These are phyloP conservation scores for Arthrobotrys pseudoclavata DNA, from an alignment of 2,329 filamentous ascomycete species.

Conservation along the genomic window DNA sequence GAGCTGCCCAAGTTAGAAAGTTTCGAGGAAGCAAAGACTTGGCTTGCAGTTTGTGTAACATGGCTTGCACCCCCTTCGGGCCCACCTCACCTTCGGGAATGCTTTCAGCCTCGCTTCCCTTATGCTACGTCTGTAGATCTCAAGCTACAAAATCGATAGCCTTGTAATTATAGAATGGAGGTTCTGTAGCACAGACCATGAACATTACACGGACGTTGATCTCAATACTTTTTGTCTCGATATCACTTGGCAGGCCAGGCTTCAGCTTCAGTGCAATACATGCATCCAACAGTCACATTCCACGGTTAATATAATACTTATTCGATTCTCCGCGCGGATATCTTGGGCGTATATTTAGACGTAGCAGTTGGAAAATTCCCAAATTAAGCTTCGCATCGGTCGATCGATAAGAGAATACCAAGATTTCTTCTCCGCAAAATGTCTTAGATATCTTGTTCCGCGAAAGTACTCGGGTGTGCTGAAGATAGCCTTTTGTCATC, in stretches of 20 bases:
- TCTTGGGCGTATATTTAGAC: too few relatives aligned
- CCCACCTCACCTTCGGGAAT: not conserved
- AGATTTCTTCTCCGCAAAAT: too few relatives aligned
- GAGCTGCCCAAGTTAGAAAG: not conserved
- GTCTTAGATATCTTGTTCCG: too few relatives aligned
- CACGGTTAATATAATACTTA: too few relatives aligned
- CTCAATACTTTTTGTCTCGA: too few relatives aligned
- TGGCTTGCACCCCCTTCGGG: too few relatives aligned
- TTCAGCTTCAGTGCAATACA: too few relatives aligned
- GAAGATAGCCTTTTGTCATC: not conserved
- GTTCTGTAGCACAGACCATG: too few relatives aligned
- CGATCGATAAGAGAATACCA: not conserved
- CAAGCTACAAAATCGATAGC: not conserved
- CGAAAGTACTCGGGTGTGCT: not conserved
- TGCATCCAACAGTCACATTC: too few relatives aligned
- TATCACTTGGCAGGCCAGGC: too few relatives aligned
- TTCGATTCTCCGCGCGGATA: too few relatives aligned
- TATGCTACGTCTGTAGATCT: not conserved
- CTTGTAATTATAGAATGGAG: not conserved
- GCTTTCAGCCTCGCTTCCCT: constrained; percentile 2
- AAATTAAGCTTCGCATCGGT: not conserved
- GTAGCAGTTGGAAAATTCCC: not conserved
- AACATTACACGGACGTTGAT: too few relatives aligned
- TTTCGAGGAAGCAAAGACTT: not conserved
- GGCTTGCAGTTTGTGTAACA: constrained; percentile 10